Evolutionary conservation across 2,329 filamentous ascomycete genomes (phyloP).

Genomic region (Cryphonectria parasitica): DNA sequence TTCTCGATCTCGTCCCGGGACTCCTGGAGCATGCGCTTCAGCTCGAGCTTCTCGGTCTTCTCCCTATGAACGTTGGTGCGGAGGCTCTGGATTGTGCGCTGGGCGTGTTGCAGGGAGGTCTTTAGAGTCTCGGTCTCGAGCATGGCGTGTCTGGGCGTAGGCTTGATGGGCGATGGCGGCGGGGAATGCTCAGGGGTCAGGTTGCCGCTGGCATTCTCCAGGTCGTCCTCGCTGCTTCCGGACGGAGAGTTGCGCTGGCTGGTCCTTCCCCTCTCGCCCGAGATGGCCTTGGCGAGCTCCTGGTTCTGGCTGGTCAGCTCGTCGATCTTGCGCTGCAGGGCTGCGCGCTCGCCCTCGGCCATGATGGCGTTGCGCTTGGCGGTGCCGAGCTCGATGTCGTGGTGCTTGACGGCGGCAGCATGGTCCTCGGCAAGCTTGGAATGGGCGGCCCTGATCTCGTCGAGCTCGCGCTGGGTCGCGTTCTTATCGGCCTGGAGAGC

Average conservation of each 20-base stretch:
- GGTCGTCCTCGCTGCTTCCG: conserved; percentile 63
- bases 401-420: conserved; percentile 73
- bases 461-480: conserved; percentile 79
- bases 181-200: conserved; percentile 88
- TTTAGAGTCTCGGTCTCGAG: conserved; percentile 96
- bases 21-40: conserved; percentile 93
- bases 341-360: conserved; percentile 77
- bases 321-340: conserved; percentile 82
- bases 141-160: conserved; percentile 85
- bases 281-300: conserved; percentile 83
- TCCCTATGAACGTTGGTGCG: conserved; percentile 95
- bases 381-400: conserved; percentile 85
- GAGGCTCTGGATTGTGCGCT: conserved; percentile 94
- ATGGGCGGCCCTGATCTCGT: conserved; percentile 82
- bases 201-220: conserved; percentile 68
- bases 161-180: conserved; percentile 86
- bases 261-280: conserved; percentile 69
- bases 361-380: conserved; percentile 79
- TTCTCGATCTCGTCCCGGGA: conserved; percentile 88
- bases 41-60: conserved; percentile 97
- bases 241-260: conserved; percentile 66
- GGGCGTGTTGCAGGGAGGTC: conserved; percentile 90
- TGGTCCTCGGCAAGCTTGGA: conserved; percentile 83
- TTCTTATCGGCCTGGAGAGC: conserved; percentile 75
- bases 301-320: conserved; percentile 88